A percentile compares a stretch with the other conserved stretches of the same genome.
phyloP scores from a whole-genome alignment of 2,329 filamentous ascomycete genomes.

The Chrysoporthe austroafricana region DNA sequence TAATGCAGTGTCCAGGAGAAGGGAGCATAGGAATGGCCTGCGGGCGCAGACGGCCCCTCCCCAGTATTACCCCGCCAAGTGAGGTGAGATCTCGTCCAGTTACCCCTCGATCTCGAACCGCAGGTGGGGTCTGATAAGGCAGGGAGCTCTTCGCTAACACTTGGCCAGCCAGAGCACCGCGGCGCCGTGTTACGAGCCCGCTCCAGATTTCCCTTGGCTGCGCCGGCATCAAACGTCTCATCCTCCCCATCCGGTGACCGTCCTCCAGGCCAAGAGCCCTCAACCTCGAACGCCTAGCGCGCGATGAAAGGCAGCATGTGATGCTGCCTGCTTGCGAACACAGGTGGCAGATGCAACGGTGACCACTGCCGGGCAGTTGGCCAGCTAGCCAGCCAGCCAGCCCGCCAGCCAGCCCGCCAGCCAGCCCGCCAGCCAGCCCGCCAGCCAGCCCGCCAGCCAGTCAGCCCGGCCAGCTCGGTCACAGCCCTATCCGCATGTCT shows the following conservation, averaged over 20 bases:
- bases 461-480: neutral
- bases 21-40: neutral
- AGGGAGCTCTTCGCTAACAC: neutral
- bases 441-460: neutral
- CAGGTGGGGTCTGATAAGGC: constrained; percentile 4
- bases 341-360: neutral
- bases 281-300: constrained; percentile 9
- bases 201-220: neutral
- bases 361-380: neutral
- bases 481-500: constrained; percentile 5
- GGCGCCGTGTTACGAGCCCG: neutral
- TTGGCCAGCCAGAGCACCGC: neutral
- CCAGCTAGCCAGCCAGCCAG: neutral
- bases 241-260: constrained; percentile 4
- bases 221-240: constrained; percentile 2
- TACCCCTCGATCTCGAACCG: constrained; percentile 5
- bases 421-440: neutral
- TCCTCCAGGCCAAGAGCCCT: neutral
- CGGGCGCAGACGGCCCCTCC: neutral
- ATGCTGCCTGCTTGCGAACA: neutral
- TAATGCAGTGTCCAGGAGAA: constrained; percentile 19
- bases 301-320: neutral
- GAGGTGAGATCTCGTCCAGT: constrained; percentile 14
- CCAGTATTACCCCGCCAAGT: constrained; percentile 12
- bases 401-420: neutral